Evolutionary conservation across 1,139 yeast species (phyloP).

Genomic region (Geotrichum cucujoidarum): DNA sequence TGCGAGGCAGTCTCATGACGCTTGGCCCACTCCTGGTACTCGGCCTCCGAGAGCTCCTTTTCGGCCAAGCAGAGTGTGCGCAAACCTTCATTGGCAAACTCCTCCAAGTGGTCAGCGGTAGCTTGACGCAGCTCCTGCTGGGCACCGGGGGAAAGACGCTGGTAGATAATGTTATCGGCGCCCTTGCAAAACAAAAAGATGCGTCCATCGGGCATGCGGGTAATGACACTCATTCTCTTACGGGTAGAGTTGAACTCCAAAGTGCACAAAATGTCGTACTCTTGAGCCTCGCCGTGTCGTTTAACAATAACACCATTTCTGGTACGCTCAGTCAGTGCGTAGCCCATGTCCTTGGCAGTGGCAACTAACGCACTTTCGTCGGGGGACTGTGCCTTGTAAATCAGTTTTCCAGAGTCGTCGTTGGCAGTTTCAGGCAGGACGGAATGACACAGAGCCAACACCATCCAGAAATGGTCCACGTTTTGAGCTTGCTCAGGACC

Average conservation of each 20-base stretch:
- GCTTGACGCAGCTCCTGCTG: slow-evolving; percentile 46
- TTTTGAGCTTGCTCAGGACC: slow-evolving; percentile 59
- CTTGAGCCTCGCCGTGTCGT: slow-evolving; percentile 66
- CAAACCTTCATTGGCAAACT: slow-evolving; percentile 93
- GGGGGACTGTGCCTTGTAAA: slow-evolving; percentile 92
- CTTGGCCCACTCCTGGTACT: slow-evolving; percentile 62
- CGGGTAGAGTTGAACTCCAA: slow-evolving; percentile 87
- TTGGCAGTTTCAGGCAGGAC: slow-evolving; percentile 72
- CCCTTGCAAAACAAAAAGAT: slow-evolving; percentile 76
- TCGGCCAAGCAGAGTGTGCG: slow-evolving; percentile 92
- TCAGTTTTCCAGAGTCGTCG: slow-evolving; percentile 52
- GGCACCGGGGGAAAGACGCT: slow-evolving; percentile 57
- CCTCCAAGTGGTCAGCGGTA: slow-evolving; percentile 83
- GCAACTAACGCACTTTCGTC: slow-evolving; percentile 95
- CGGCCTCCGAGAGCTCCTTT: slow-evolving; percentile 57
- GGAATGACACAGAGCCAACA: slow-evolving; percentile 86
- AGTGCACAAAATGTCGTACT: slow-evolving; percentile 68
- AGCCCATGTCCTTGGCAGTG: slow-evolving; percentile 90
- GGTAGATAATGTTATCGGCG: slow-evolving; percentile 87
- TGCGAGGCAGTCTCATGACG: slow-evolving; percentile 70
- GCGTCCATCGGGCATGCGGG: slow-evolving; percentile 52
- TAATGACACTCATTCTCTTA: slow-evolving; percentile 93
- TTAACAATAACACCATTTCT: slow-evolving; percentile 65
- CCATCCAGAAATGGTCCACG: slow-evolving; percentile 75
- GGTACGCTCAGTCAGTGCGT: slow-evolving; percentile 69